These are phyloP conservation scores for Prosopis cineraria DNA, from an alignment of 306 rosid genomes.

Conservation along the genomic window DNA sequence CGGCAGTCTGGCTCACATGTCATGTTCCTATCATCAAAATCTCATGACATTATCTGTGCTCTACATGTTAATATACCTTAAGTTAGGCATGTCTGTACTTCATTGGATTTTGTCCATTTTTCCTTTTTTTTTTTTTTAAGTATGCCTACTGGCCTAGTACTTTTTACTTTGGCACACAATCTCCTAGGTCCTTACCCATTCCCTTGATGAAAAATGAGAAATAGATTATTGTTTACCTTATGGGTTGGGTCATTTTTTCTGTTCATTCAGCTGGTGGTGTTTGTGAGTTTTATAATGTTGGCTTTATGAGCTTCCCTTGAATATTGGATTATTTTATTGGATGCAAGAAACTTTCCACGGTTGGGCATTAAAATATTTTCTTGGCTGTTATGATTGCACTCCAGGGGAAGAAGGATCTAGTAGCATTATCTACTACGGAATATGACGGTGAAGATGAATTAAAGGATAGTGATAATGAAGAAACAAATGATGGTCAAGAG, in stretches of 20 bases:
- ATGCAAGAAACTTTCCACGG: background rate
- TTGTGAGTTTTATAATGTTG: background rate
- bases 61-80: background rate
- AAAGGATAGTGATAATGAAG: slow-evolving; percentile 58
- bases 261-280: background rate
- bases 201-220: background rate
- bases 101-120: background rate
- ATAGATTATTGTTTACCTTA: background rate
- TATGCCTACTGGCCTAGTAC: background rate
- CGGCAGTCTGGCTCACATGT: background rate
- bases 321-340: slow-evolving; percentile 9
- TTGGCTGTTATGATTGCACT: slow-evolving; percentile 27
- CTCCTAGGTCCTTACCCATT: background rate
- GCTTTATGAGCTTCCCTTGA: slow-evolving; percentile 1
- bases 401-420: slow-evolving; percentile 92
- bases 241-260: slow-evolving; percentile 9
- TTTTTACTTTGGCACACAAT: background rate
- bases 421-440: slow-evolving; percentile 68
- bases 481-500: slow-evolving; percentile 37
- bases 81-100: background rate
- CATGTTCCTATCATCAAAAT: background rate
- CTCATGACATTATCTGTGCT: background rate
- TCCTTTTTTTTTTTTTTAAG: background rate
- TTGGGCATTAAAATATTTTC: background rate
- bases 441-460: slow-evolving; percentile 58